Evolutionary conservation across 1,139 yeast genomes (phyloP).

Genomic region (Spathaspora jeffriesii): DNA sequence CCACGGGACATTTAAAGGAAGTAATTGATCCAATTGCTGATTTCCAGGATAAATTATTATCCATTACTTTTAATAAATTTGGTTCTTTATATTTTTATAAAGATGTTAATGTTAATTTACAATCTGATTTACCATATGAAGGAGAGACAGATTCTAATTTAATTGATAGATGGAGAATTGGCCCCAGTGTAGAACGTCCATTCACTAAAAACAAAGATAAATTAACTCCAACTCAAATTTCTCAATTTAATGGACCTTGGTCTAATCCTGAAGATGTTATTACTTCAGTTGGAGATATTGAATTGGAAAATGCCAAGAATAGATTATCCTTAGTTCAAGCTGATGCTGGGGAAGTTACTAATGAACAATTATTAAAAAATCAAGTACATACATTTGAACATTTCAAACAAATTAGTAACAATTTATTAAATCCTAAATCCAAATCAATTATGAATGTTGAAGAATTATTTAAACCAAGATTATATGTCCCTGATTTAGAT

Average conservation of each 20-base stretch:
- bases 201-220: constrained; percentile 68
- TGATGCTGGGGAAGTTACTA: constrained; percentile 48
- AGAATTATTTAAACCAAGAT: constrained; percentile 70
- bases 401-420: constrained; percentile 53
- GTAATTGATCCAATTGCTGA: constrained; percentile 66
- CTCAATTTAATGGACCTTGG: constrained; percentile 76
- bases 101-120: constrained; percentile 50
- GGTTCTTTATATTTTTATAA: constrained; percentile 81
- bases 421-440: constrained; percentile 52
- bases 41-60: constrained; percentile 53
- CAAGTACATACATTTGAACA: constrained; percentile 62
- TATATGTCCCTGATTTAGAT: constrained; percentile 81
- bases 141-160: constrained; percentile 60
- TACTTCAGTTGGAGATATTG: constrained; percentile 62
- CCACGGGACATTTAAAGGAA: constrained; percentile 42
- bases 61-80: constrained; percentile 61
- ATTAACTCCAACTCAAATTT: constrained; percentile 45
- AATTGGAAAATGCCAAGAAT: constrained; percentile 60
- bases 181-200: constrained; percentile 82
- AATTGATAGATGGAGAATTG: constrained; percentile 80
- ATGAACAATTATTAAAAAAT: constrained; percentile 40
- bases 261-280: constrained; percentile 61
- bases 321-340: constrained; percentile 59
- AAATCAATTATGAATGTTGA: constrained; percentile 57
- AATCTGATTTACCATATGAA: constrained; percentile 56